Evolutionary conservation across 2,329 filamentous ascomycete genomes (phyloP).

Genomic region (Phoma herbarum): DNA sequence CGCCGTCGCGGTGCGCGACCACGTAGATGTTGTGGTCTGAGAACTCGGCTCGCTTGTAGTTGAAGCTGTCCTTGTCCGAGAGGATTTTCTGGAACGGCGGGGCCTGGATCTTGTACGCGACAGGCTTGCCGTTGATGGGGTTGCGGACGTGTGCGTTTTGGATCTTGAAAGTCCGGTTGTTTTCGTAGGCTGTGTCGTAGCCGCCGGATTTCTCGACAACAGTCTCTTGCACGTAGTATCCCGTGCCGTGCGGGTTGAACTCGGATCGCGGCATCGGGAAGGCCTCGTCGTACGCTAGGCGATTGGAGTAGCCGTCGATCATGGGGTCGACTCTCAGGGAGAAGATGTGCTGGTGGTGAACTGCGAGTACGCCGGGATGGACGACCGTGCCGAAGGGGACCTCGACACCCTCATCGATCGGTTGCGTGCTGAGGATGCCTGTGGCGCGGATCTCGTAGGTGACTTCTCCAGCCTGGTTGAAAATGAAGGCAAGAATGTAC

Average conservation of each 20-base stretch:
- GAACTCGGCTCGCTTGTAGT: slow-evolving; percentile 67
- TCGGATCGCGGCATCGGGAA: slow-evolving; percentile 67
- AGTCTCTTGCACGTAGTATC: slow-evolving; percentile 59
- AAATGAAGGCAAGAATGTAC: slow-evolving; percentile 75
- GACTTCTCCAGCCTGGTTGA: slow-evolving; percentile 74
- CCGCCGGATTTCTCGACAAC: slow-evolving; percentile 59
- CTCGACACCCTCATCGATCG: slow-evolving; percentile 70
- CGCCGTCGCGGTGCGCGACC: slow-evolving; percentile 64
- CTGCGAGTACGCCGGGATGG: slow-evolving; percentile 72
- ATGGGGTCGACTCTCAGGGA: slow-evolving; percentile 59
- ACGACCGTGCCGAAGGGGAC: slow-evolving; percentile 75
- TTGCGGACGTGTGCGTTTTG: slow-evolving; percentile 57
- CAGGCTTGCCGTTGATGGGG: slow-evolving; percentile 58
- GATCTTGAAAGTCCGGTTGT: slow-evolving; percentile 60
- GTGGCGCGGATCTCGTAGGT: slow-evolving; percentile 74
- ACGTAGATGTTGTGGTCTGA: slow-evolving; percentile 68
- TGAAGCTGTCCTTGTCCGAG: slow-evolving; percentile 61
- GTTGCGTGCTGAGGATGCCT: slow-evolving; percentile 72
- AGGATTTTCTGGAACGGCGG: slow-evolving; percentile 62
- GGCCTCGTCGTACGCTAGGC: slow-evolving; percentile 62
- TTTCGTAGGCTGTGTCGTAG: slow-evolving; percentile 58
- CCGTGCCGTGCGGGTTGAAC: slow-evolving; percentile 65
- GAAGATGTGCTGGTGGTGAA: slow-evolving; percentile 81
- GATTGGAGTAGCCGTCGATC: slow-evolving; percentile 58
- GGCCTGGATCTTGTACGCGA: slow-evolving; percentile 61